A percentile compares a stretch with the other conserved stretches of the same genome.
phyloP scores from a whole-genome alignment of 1,139 yeast genomes.

The Magnusiomyces fungicola region DNA sequence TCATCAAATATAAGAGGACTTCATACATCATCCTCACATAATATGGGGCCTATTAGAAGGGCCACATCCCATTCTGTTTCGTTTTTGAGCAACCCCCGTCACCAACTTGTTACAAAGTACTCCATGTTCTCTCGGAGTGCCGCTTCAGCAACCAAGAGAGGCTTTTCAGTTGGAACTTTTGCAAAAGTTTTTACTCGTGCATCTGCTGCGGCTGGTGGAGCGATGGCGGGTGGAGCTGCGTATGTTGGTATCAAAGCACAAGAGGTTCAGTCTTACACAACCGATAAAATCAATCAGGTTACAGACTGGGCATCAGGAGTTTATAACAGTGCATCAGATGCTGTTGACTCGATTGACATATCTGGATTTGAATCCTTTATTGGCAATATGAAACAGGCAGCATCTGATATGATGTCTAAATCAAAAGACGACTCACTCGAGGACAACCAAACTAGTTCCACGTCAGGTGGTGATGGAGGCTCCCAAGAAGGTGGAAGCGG shows the following conservation, averaged over 20 bases:
- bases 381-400: conserved; percentile 9
- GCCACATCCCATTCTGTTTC: too few species aligned
- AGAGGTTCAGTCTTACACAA: conserved; percentile 68
- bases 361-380: conserved; percentile 23
- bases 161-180: conserved; percentile 35
- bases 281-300: conserved; percentile 54
- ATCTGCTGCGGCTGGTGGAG: conserved; percentile 73
- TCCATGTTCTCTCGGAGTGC: too few species aligned
- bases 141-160: background rate
- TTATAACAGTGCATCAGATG: conserved; percentile 23
- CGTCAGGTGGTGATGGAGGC: conserved; percentile 12
- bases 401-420: conserved; percentile 11
- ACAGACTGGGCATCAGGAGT: conserved; percentile 48
- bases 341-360: conserved; percentile 22
- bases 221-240: conserved; percentile 90
- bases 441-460: conserved; percentile 7
- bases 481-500: conserved; percentile 21
- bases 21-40: too few species aligned
- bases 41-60: too few species aligned
- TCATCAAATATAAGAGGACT: too few species aligned
- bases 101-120: too few species aligned
- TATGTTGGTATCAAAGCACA: conserved; percentile 87
- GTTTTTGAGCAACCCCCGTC: too few species aligned
- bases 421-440: conserved; percentile 9
- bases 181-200: conserved; percentile 52